Conservation (phyloP, 257 asterid species). For the Coffea canephora region DNA sequence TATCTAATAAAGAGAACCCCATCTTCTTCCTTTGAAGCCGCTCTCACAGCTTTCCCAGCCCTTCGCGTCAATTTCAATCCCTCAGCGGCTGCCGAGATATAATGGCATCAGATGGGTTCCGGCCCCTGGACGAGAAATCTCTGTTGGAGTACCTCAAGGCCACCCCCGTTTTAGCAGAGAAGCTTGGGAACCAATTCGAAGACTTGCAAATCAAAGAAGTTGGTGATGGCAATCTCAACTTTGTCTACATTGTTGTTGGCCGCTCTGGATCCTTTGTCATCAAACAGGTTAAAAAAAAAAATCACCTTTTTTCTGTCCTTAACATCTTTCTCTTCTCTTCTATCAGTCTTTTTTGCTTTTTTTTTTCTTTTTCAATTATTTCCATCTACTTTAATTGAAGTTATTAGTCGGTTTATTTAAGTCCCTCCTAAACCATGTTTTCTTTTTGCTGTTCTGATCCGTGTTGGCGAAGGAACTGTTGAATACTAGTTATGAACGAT, state of each 20-base stretch:
- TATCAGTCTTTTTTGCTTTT: not conserved
- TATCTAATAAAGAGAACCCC: not conserved
- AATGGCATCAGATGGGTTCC: conserved; percentile 64
- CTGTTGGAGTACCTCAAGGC: conserved; percentile 71
- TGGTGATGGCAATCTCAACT: conserved; percentile 98
- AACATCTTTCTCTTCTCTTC: not conserved
- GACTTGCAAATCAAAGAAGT: conserved; percentile 73
- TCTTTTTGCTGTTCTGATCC: not conserved
- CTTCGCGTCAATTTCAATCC: not conserved
- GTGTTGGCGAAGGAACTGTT: no score
- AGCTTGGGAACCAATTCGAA: conserved; percentile 62
- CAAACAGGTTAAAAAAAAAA: conserved; percentile 61
- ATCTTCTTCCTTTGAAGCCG: not conserved
- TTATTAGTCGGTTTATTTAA: not conserved
- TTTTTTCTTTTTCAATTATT: not conserved
- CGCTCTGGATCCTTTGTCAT: conserved; percentile 66
- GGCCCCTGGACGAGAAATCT: conserved; percentile 65
- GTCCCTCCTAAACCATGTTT: not conserved
- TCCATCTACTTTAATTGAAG: not conserved
- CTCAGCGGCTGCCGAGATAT: conserved; percentile 2
- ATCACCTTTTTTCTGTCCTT: no score
- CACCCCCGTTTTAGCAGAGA: conserved; percentile 64
- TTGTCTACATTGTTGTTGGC: conserved; percentile 66
- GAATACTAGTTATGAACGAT: no score
- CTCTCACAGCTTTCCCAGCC: not conserved